phyloP scores from a whole-genome alignment of 331 rosid species.

The Quercus lobata region DNA sequence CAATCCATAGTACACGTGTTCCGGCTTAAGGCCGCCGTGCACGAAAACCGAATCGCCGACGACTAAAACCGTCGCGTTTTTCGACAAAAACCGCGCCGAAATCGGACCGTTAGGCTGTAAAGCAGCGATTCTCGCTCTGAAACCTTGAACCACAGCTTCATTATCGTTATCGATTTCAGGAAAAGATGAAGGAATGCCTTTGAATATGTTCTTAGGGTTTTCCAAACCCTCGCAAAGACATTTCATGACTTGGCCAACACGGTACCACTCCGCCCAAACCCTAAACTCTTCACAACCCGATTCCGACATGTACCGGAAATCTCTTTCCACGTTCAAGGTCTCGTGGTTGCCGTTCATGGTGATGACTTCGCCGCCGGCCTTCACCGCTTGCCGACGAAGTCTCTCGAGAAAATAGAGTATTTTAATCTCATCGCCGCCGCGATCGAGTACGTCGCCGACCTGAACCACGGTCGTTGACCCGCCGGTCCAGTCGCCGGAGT shows the following conservation, averaged over 20 bases:
- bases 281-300: constrained; percentile 59
- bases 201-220: constrained; percentile 38
- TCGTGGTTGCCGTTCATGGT: constrained; percentile 98
- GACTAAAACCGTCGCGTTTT: constrained; percentile 63
- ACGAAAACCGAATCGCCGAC: constrained; percentile 86
- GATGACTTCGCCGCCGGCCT: constrained; percentile 57
- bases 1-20: constrained; percentile 59
- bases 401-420: constrained; percentile 82
- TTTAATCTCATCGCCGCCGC: constrained; percentile 79
- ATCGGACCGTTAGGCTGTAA: constrained; percentile 73
- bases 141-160: constrained; percentile 26
- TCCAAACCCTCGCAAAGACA: constrained; percentile 52
- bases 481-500: constrained; percentile 57
- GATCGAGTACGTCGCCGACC: constrained; percentile 85
- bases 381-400: constrained; percentile 64
- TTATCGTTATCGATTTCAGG: constrained; percentile 36
- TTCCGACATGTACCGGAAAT: constrained; percentile 54
- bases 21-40: constrained; percentile 77
- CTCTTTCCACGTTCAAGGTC: constrained; percentile 88
- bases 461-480: constrained; percentile 82
- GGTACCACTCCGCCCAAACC: constrained; percentile 74
- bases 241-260: constrained; percentile 55
- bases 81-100: constrained; percentile 53
- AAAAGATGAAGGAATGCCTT: constrained; percentile 49
- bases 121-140: constrained; percentile 83